Base-by-base conservation (phyloP, 306 rosid species). In the Pterocarpus santalinus region DNA sequence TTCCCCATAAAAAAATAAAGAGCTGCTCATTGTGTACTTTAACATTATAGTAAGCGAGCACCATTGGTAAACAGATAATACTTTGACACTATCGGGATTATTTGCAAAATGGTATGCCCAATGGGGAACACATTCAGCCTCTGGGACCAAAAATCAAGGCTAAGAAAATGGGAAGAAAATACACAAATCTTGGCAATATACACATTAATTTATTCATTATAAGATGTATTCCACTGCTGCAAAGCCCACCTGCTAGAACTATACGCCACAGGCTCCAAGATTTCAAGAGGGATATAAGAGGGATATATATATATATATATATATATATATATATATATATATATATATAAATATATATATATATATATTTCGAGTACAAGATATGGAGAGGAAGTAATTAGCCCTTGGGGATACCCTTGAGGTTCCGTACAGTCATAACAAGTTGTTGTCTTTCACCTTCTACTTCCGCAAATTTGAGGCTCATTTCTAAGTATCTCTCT, bases 381-480 rank as follows among this genome's bases (percentile, higher is more conserved):
- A 60, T 76, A 75, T 77, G 30, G 74, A 65, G 72, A 78, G 72
- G 66, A 58, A 70, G 67, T 80, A 69, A 47, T 83, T 73, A 87
- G 82, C 73, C 84, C 79, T 89, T 95, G 36, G 80, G 89, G 78
- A 76, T 66, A 88, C 85, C 85, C 89, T 87, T 91, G 11, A 96
- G 92, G 88, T 83, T 89, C 44, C 99, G 82, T 76, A 96, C 86
- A 1, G 92, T 90, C 99, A 96, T 96, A 55, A 93, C 98, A 41
- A 96, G 99, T 83, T 88, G 81, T 83, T 96, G 99, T 78, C 99
- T 92, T 89, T 96, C 99, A 73, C 99, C 97, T 88, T 96, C 99
- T 52, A 96, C 99, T 83, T 93, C 98, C 2, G 99, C 98, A 17
- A 96, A 96, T 83, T 86, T 93, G 81, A 96, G 98, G 89, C 99